phyloP scores from a whole-genome alignment of 768 basidiomycete genomes.

The Lentinula sp. region DNA sequence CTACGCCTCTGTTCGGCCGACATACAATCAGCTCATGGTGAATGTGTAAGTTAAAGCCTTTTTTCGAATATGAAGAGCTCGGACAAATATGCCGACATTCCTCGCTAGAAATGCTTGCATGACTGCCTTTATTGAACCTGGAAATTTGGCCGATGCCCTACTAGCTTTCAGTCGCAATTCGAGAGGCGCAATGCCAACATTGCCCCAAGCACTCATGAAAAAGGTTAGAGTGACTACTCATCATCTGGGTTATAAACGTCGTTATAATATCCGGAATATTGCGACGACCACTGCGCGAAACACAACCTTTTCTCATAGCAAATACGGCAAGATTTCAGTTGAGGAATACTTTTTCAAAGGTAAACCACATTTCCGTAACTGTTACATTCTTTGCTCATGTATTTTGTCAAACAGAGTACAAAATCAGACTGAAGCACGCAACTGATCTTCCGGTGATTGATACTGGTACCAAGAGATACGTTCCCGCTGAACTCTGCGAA shows the following conservation, averaged over 20 bases:
- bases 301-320: slow-evolving; percentile 41
- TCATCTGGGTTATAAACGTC: slow-evolving; percentile 48
- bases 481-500: slow-evolving; percentile 70
- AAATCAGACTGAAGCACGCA: slow-evolving; percentile 37
- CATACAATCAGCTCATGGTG: slow-evolving; percentile 43
- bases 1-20: slow-evolving; percentile 42
- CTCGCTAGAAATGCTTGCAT: slow-evolving; percentile 43
- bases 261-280: slow-evolving; percentile 40
- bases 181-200: slow-evolving; percentile 34
- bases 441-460: slow-evolving; percentile 48
- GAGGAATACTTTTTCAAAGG: slow-evolving; percentile 59
- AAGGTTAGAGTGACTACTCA: slow-evolving; percentile 52
- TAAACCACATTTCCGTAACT: slow-evolving; percentile 23
- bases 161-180: slow-evolving; percentile 37
- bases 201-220: slow-evolving; percentile 42
- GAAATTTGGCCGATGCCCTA: slow-evolving; percentile 59
- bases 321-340: slow-evolving; percentile 49
- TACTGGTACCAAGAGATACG: slow-evolving; percentile 30
- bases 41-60: slow-evolving; percentile 34
- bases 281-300: slow-evolving; percentile 28
- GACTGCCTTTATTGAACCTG: slow-evolving; percentile 50
- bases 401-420: slow-evolving; percentile 41
- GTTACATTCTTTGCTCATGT: not conserved
- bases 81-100: not conserved
- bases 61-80: not conserved